Conservation (phyloP, 257 asterid genomes). For the Parsonsia alboflavescens region DNA sequence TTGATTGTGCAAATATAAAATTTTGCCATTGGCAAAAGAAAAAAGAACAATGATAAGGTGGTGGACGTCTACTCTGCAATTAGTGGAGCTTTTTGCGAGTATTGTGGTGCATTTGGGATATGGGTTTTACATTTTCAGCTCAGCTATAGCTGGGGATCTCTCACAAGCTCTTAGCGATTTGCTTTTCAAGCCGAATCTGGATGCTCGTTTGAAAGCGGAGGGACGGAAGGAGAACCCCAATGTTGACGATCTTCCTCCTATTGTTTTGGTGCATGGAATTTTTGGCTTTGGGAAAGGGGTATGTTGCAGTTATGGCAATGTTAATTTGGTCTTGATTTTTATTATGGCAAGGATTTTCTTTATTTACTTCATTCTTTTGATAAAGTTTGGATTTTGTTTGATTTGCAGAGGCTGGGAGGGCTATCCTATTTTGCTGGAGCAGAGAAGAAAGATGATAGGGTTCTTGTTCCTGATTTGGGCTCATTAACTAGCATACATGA, state of each 20-base stretch:
- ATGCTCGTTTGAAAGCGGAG: constrained; percentile 32
- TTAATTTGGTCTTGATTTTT: neutral
- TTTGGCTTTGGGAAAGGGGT: constrained; percentile 99
- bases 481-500: constrained; percentile 79
- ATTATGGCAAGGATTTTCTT: neutral
- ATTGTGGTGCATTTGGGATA: constrained; percentile 73
- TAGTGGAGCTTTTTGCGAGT: constrained; percentile 66
- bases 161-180: constrained; percentile 65
- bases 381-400: constrained; percentile 8
- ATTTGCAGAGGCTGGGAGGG: constrained; percentile 77
- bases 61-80: constrained; percentile 66
- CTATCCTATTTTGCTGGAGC: constrained; percentile 95
- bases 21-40: neutral
- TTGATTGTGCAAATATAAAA: neutral
- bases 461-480: constrained; percentile 92
- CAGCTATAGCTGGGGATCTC: constrained; percentile 87
- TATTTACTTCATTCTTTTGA: neutral
- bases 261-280: constrained; percentile 89
- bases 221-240: constrained; percentile 29
- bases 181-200: constrained; percentile 54
- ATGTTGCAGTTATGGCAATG: constrained; percentile 11
- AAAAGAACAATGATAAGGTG: constrained; percentile 53
- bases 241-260: constrained; percentile 74
- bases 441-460: constrained; percentile 95
- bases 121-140: constrained; percentile 87